A percentile compares a stretch with the other conserved stretches of the same genome.
phyloP scores from a whole-genome alignment of 2,329 filamentous ascomycete genomes.

The Botrytis galanthina region DNA sequence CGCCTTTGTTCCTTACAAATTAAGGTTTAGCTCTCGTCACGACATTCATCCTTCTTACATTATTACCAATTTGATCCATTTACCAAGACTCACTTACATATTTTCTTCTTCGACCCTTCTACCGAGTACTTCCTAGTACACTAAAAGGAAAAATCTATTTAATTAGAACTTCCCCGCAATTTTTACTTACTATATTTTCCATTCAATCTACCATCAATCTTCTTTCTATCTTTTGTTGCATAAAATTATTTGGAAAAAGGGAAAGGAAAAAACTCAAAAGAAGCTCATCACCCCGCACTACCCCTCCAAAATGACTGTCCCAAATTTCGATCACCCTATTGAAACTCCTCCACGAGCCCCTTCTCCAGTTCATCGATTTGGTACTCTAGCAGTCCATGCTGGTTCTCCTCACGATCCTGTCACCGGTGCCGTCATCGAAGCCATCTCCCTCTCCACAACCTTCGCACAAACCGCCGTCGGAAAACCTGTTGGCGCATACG shows the following conservation, averaged over 20 bases:
- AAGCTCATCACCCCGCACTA: not conserved
- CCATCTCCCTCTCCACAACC: constrained; percentile 94
- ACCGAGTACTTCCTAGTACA: not conserved
- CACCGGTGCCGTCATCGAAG: constrained; percentile 92
- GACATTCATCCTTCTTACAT: not conserved
- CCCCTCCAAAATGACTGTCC: constrained; percentile 30
- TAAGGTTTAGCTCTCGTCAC: constrained; percentile 1
- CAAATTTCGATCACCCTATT: constrained; percentile 51
- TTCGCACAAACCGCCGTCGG: constrained; percentile 90
- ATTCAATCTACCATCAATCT: not conserved
- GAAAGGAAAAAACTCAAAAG: not conserved
- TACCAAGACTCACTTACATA: constrained; percentile 11
- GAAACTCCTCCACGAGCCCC: constrained; percentile 71
- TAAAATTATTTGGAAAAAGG: not conserved
- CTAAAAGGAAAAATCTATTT: not conserved
- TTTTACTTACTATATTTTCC: not conserved
- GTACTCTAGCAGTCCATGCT: constrained; percentile 91
- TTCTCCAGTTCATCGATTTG: constrained; percentile 77
- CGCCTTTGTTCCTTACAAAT: constrained; percentile 3
- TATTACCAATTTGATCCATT: constrained; percentile 13
- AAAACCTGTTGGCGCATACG: constrained; percentile 81
- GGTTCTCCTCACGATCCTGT: constrained; percentile 85
- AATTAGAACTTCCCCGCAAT: not conserved
- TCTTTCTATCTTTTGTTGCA: not conserved
- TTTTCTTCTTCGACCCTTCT: not conserved